Percentiles rank a stretch among this genome's conserved stretches.
These are phyloP conservation scores for Hura crepitans DNA, from an alignment of 441 rosid genomes.

Conservation along the genomic window DNA sequence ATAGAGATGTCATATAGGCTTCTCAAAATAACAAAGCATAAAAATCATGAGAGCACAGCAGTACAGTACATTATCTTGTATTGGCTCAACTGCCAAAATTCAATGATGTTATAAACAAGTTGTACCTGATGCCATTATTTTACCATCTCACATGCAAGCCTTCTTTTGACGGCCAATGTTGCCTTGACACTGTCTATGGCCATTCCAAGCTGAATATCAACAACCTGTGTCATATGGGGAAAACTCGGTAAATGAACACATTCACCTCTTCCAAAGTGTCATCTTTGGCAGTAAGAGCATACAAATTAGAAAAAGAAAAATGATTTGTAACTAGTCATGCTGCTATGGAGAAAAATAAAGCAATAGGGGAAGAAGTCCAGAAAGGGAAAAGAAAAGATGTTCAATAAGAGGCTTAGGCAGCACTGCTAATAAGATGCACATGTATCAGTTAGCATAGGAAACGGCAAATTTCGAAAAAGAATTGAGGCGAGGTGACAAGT, in stretches of 20 bases:
- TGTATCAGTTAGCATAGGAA: background rate
- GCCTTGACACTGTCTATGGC: constrained; percentile 91
- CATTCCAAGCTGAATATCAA: constrained; percentile 88
- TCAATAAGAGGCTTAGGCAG: background rate
- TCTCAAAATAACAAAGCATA: background rate
- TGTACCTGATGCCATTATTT: constrained; percentile 96
- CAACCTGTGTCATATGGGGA: constrained; percentile 43
- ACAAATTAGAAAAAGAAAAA: background rate
- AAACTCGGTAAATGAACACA: background rate
- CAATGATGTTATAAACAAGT: background rate
- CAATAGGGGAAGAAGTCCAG: background rate
- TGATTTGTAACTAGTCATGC: background rate
- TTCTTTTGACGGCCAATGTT: constrained; percentile 84
- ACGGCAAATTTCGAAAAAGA: background rate
- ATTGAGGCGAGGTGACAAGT: background rate
- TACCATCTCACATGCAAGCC: constrained; percentile 96
- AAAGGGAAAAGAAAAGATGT: background rate
- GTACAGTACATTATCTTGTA: background rate
- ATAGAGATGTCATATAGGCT: background rate
- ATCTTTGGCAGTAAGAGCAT: background rate
- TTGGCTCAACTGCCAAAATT: background rate
- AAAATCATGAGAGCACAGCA: background rate
- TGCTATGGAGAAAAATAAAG: no score
- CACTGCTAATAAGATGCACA: background rate
- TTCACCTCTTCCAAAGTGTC: background rate